These are phyloP conservation scores for Verticillium dahliae DNA, from an alignment of 2,329 filamentous ascomycete genomes.

Conservation along the genomic window DNA sequence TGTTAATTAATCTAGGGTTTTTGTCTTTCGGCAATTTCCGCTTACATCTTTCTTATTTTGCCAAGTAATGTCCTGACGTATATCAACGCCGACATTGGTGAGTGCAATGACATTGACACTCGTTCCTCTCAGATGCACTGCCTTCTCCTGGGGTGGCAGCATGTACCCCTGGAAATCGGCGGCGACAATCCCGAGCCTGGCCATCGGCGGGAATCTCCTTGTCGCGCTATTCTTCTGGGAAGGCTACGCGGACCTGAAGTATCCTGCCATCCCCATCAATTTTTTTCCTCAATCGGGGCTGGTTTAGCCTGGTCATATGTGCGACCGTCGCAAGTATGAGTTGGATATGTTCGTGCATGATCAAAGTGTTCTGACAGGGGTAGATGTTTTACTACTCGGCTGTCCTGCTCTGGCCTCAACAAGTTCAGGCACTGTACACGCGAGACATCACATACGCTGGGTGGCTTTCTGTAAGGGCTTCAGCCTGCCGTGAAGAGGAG, in stretches of 20 bases:
- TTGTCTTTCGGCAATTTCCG: constrained; percentile 23
- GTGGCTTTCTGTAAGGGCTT: constrained; percentile 21
- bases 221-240: constrained; percentile 30
- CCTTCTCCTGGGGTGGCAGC: constrained; percentile 33
- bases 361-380: constrained; percentile 16
- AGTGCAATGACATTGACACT: neutral
- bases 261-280: constrained; percentile 27
- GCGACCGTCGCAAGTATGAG: constrained; percentile 20
- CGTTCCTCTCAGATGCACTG: neutral
- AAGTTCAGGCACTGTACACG: constrained; percentile 26
- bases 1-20: constrained; percentile 21
- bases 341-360: constrained; percentile 21
- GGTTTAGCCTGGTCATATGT: constrained; percentile 17
- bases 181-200: constrained; percentile 28
- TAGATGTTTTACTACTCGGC: constrained; percentile 15
- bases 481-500: constrained; percentile 3
- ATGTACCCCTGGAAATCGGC: constrained; percentile 35
- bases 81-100: constrained; percentile 27
- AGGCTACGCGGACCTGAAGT: constrained; percentile 23
- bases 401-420: constrained; percentile 27
- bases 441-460: constrained; percentile 25
- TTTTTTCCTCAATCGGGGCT: constrained; percentile 27
- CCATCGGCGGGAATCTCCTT: constrained; percentile 24
- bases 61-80: constrained; percentile 23
- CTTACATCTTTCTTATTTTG: constrained; percentile 29